Conservation (phyloP, 2,329 filamentous ascomycete species). For the Epichloe scottii region DNA sequence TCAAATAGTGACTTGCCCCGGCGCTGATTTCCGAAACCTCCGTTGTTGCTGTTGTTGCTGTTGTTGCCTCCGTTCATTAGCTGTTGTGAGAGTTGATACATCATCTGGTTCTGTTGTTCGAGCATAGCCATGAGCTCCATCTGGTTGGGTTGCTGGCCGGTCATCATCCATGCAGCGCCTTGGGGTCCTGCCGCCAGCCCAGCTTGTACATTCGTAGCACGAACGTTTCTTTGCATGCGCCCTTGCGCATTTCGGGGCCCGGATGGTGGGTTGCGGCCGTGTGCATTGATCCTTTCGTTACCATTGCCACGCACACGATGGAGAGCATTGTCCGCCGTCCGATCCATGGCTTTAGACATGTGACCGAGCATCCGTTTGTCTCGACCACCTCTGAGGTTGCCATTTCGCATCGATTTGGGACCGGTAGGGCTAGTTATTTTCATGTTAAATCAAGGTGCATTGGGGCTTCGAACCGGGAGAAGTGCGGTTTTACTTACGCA, state of each 20-base stretch:
- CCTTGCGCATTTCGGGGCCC: slow-evolving; percentile 51
- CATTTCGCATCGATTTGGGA: slow-evolving; percentile 86
- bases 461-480: neutral
- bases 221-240: slow-evolving; percentile 32
- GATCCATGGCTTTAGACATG: slow-evolving; percentile 71
- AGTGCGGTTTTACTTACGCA: slow-evolving; percentile 36
- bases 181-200: slow-evolving; percentile 30
- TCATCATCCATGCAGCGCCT: slow-evolving; percentile 35
- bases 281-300: slow-evolving; percentile 69
- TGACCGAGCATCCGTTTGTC: slow-evolving; percentile 80
- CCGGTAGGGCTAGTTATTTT: slow-evolving; percentile 62
- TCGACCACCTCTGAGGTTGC: slow-evolving; percentile 44
- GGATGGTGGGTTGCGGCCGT: slow-evolving; percentile 56
- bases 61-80: slow-evolving; percentile 39
- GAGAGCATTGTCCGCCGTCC: slow-evolving; percentile 59
- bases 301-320: slow-evolving; percentile 69
- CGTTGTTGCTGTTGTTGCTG: slow-evolving; percentile 17
- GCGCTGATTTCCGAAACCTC: slow-evolving; percentile 19
- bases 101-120: slow-evolving; percentile 79
- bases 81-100: slow-evolving; percentile 60
- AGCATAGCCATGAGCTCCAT: slow-evolving; percentile 59
- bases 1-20: slow-evolving; percentile 59
- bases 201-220: slow-evolving; percentile 35
- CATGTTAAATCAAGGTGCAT: neutral
- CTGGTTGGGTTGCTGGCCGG: slow-evolving; percentile 34